phyloP scores from a whole-genome alignment of 2,329 filamentous ascomycete genomes.

The Scolecobasidium constrictum region DNA sequence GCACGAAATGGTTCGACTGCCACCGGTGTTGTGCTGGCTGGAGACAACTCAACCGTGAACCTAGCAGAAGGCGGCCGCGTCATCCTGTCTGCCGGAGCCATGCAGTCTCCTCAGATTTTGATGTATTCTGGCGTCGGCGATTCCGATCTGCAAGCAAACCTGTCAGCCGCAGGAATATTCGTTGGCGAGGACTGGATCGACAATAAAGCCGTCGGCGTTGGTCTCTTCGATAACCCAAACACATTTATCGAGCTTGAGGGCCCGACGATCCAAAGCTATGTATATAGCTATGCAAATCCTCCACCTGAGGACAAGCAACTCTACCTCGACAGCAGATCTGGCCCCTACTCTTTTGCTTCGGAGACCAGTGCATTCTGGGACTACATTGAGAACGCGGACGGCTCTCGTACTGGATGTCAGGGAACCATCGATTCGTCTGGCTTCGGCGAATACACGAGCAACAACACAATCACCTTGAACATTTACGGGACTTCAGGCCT shows the following conservation, averaged over 20 bases:
- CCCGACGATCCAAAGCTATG: constrained; percentile 35
- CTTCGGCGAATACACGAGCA: constrained; percentile 26
- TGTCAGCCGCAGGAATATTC: constrained; percentile 26
- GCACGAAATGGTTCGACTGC: constrained; percentile 28
- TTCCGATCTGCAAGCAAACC: constrained; percentile 15
- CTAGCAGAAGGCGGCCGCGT: constrained; percentile 22
- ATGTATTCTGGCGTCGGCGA: constrained; percentile 31
- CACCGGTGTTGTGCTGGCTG: constrained; percentile 29
- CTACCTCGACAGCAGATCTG: constrained; percentile 38
- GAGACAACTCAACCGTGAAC: constrained; percentile 19
- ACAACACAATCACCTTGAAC: constrained; percentile 44
- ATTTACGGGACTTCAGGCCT: constrained; percentile 47
- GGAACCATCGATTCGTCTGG: constrained; percentile 43
- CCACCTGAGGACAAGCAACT: constrained; percentile 29
- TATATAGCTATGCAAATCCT: constrained; percentile 30
- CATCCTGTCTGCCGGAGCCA: constrained; percentile 27
- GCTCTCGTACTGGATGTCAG: constrained; percentile 35
- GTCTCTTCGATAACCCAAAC: constrained; percentile 46
- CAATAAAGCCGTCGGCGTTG: constrained; percentile 37
- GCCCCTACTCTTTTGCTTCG: constrained; percentile 42
- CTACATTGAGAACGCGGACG: constrained; percentile 32
- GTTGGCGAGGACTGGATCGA: constrained; percentile 34
- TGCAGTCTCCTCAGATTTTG: constrained; percentile 19
- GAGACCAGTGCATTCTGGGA: constrained; percentile 45
- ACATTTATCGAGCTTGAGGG: constrained; percentile 40